Evolutionary conservation across 768 basidiomycete genomes (phyloP).

Genomic region (Phlebiopsis flavidoalba): DNA sequence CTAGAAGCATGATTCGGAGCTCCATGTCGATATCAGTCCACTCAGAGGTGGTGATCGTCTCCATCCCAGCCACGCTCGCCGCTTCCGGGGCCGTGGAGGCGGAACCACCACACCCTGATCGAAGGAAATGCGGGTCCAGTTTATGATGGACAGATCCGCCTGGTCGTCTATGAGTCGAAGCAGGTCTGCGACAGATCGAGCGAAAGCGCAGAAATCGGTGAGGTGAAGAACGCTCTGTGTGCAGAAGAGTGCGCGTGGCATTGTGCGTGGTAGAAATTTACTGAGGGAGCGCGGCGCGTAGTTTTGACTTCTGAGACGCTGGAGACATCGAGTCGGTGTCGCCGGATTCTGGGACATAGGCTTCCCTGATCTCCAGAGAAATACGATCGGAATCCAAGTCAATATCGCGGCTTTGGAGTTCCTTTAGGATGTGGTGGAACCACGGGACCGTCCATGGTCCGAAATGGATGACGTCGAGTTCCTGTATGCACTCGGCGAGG

Average conservation of each 20-base stretch:
- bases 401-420: background rate
- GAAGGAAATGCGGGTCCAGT: background rate
- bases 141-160: background rate
- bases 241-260: background rate
- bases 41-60: background rate
- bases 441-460: background rate
- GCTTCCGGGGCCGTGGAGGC: background rate
- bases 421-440: background rate
- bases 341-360: background rate
- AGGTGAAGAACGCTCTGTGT: background rate
- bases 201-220: background rate
- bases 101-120: background rate
- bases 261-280: background rate
- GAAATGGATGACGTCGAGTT: background rate
- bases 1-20: background rate
- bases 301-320: background rate
- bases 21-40: background rate
- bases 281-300: background rate
- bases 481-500: background rate
- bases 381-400: background rate
- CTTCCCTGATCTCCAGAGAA: background rate
- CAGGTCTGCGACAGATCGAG: background rate
- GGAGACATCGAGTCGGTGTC: background rate
- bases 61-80: background rate
- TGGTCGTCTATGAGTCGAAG: background rate